Evolutionary conservation across 1,139 yeast genomes (phyloP), one percentile per base, ranked within the genome.

Genomic region (Yueomyces sp.): DNA sequence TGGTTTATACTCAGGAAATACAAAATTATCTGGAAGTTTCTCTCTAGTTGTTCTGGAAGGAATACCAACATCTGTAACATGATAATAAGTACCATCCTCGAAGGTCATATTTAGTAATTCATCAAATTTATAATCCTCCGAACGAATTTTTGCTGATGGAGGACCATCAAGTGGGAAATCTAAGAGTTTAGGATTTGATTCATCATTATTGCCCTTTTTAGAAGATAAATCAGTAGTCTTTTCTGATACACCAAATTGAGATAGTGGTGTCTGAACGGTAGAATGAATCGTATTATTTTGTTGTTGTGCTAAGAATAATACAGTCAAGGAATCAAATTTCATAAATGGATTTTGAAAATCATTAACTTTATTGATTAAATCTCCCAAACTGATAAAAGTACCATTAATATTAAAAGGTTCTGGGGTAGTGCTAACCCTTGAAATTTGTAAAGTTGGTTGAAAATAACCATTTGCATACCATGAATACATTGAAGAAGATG

Each of bases 401-500:
- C 53, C 55, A 37, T 54, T 54, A 32, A 57, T 48, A 34, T 54
- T 55, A 28, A 55, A 52, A 3, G 62, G 59, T 36, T 55, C 60
- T 9, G 46, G 46, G 11, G 51, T 41, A 12, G 53, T 48, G 33
- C 48, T 49, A 9, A 54, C 46, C 35, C 57, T 48, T 3, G 43
- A 42, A n/a, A 60, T 48, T 39, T 56, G 57, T 43, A 61, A 44
- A 36, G 52, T 44, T 5, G 52, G 52, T 39, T 53, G 59, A 41
- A 61, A 57, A 46, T 54, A 61, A 2, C 60, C 60, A 29, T 48
- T 45, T n/a, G 48, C 46, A 35, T 51, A 53, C 65, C 65, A 61
- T 19, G 45, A 48, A 26, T 56, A 50, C 65, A 61, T 61, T 26
- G 51, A 44, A 9, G 41, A 39, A 3, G 64, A 50, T 11, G 49